These are phyloP conservation scores for Gloeopeniophorella convolvens DNA, from an alignment of 768 basidiomycete species.

Conservation along the genomic window DNA sequence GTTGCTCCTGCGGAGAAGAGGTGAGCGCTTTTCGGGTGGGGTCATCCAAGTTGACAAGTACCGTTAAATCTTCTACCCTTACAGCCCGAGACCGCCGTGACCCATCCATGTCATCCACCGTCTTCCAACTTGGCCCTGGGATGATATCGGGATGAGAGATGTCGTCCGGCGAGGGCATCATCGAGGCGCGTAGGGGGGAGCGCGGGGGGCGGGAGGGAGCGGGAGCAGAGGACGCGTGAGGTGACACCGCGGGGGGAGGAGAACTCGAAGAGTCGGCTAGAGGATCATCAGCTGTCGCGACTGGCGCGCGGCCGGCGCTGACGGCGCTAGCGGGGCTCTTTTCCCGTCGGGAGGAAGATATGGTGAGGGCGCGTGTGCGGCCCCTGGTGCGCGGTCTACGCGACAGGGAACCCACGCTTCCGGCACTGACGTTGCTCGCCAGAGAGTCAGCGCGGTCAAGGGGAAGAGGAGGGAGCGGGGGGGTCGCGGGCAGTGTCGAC, in stretches of 20 bases:
- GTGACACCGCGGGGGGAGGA: constrained; percentile 14
- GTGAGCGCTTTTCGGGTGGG: not conserved
- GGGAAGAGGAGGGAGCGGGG: constrained; percentile 12
- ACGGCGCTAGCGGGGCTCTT: constrained; percentile 22
- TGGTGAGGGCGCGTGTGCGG: constrained; percentile 22
- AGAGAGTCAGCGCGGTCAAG: constrained; percentile 28
- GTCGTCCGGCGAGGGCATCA: constrained; percentile 6
- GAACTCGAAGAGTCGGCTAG: constrained; percentile 18
- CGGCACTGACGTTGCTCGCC: constrained; percentile 24
- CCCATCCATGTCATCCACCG: constrained; percentile 18
- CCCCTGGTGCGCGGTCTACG: constrained; percentile 29
- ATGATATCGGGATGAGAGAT: constrained; percentile 5
- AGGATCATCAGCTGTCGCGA: constrained; percentile 12
- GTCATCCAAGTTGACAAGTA: not conserved
- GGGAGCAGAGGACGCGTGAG: constrained; percentile 2
- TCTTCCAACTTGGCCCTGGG: constrained; percentile 9
- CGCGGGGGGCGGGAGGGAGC: constrained; percentile 18
- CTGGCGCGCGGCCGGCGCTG: constrained; percentile 12
- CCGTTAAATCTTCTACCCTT: constrained; percentile 17
- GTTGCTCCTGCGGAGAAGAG: not conserved
- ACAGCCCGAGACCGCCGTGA: constrained; percentile 15
- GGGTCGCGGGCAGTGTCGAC: constrained; percentile 23
- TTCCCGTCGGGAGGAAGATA: constrained; percentile 23
- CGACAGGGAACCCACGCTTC: constrained; percentile 24
- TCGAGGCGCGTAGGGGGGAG: constrained; percentile 19